A percentile compares a stretch with the other conserved stretches of the same genome.
These are phyloP conservation scores for Podila epicladia DNA, from an alignment of 192 early-diverging fungal species.

Conservation along the genomic window DNA sequence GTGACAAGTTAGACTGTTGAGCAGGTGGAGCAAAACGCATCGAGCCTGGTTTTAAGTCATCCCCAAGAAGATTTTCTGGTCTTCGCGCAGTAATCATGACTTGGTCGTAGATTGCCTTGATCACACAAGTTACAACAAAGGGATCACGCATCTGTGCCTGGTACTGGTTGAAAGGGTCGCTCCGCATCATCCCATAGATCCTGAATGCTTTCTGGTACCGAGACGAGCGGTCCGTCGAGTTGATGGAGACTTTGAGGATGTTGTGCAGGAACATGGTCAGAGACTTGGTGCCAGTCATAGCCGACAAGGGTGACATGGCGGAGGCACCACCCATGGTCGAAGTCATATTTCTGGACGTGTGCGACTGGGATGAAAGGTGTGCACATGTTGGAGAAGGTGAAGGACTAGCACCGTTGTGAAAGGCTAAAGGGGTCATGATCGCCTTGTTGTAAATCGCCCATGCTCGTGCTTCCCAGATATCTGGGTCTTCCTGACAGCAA, in stretches of 20 bases:
- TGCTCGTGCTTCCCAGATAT: conserved; percentile 36
- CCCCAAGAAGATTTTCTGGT: too few species aligned
- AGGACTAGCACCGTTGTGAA: not conserved
- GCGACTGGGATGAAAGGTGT: not conserved
- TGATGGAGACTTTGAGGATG: conserved; percentile 24
- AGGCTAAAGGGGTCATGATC: conserved; percentile 12
- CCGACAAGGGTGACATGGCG: not conserved
- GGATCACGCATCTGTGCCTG: conserved; percentile 28
- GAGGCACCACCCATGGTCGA: not conserved
- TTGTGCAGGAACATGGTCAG: conserved; percentile 30
- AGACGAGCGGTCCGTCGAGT: conserved; percentile 29
- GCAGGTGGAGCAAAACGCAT: too few species aligned
- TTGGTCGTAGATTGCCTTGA: conserved; percentile 34
- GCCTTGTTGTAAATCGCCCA: conserved; percentile 45
- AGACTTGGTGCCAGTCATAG: conserved; percentile 14
- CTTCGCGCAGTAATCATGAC: not conserved
- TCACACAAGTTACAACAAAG: conserved; percentile 36
- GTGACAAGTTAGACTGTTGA: too few species aligned
- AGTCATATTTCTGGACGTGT: not conserved
- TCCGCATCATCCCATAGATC: conserved; percentile 28
- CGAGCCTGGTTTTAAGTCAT: too few species aligned
- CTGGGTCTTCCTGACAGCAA: conserved; percentile 10
- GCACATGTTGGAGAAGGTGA: conserved; percentile 1
- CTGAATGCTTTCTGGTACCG: conserved; percentile 27
- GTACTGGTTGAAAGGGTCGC: conserved; percentile 14